Evolutionary conservation across 2,329 filamentous ascomycete species (phyloP), one percentile per base, ranked within the genome.

Genomic region (Tolypocladium inflatum): DNA sequence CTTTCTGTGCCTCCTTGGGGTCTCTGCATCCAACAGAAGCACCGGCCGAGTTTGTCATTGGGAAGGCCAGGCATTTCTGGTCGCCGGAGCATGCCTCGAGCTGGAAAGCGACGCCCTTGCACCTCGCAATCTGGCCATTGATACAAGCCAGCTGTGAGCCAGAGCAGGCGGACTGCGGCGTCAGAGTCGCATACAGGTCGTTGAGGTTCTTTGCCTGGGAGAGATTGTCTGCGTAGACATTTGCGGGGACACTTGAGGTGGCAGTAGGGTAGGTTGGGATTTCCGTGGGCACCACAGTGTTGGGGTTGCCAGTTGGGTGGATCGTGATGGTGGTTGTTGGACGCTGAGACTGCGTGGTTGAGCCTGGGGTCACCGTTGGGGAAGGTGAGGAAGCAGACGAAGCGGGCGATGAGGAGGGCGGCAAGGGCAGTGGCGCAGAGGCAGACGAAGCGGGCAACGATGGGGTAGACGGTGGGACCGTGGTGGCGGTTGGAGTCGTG

Each of bases 131-230:
- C 55, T 76, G 73, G 26, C 80, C 78, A 17, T 72, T 66, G 51
- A 85, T 76, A 57, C 83, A 86, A 5, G 82, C 81, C 3, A 75
- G 72, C 58, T 84, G 78, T 33, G 71, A 72, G 1, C 65, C 56
- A 0, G 63, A 65, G 64, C 83, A 86, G 55, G 77, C 72, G 3
- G 79, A 78, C 23, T 76, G 62, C 7, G 74, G 69, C 1, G 74
- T 78, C 39, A 81, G 68, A 1, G 63, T 66, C 33, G 72, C 71
- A 60, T 80, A 83, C 30, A 78, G 61, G 11, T 69, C 61, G 66
- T 86, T 85, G 63, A 80, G 76, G 3, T 67, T 58, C 45, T 71
- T 68, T 11, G 79, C 78, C 41, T 71, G 62, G 11, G 71, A 71
- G 23, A 84, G 71, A 61, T 82, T 81, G 56, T 67, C 68, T 2